A percentile compares a stretch with the other conserved stretches of the same genome.
These are phyloP conservation scores for Phaeosphaeria sp. DNA, from an alignment of 2,329 filamentous ascomycete genomes.

Conservation along the genomic window DNA sequence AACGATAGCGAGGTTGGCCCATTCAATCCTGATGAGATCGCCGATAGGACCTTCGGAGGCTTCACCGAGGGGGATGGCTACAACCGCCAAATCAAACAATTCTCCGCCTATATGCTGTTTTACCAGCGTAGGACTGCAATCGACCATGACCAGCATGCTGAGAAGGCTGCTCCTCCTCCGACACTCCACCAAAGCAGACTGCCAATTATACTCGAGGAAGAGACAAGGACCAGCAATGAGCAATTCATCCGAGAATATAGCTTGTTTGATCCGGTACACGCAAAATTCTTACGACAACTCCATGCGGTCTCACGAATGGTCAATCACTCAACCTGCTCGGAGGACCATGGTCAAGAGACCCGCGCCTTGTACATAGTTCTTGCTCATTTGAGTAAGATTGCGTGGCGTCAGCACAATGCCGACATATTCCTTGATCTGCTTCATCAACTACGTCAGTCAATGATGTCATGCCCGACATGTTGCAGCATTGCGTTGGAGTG, in stretches of 20 bases:
- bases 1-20: slow-evolving; percentile 84
- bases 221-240: slow-evolving; percentile 76
- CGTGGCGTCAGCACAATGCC: slow-evolving; percentile 72
- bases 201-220: slow-evolving; percentile 53
- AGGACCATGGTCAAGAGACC: slow-evolving; percentile 53
- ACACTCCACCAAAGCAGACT: slow-evolving; percentile 58
- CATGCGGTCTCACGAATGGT: slow-evolving; percentile 63
- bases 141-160: slow-evolving; percentile 42
- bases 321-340: slow-evolving; percentile 57
- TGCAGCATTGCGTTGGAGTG: slow-evolving; percentile 68
- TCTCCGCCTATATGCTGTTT: slow-evolving; percentile 96
- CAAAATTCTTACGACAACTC: slow-evolving; percentile 69
- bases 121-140: slow-evolving; percentile 82
- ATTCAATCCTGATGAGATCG: slow-evolving; percentile 78
- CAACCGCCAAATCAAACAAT: slow-evolving; percentile 38
- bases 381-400: slow-evolving; percentile 76
- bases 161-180: slow-evolving; percentile 47
- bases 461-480: slow-evolving; percentile 60
- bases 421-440: slow-evolving; percentile 67
- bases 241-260: slow-evolving; percentile 77
- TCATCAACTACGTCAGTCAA: slow-evolving; percentile 58
- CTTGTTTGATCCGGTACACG: slow-evolving; percentile 76
- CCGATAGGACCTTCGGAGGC: slow-evolving; percentile 72
- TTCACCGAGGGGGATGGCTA: slow-evolving; percentile 38
- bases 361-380: slow-evolving; percentile 63